Conservation (phyloP, 2,329 filamentous ascomycete genomes). For the Microsporum ferrugineum region DNA sequence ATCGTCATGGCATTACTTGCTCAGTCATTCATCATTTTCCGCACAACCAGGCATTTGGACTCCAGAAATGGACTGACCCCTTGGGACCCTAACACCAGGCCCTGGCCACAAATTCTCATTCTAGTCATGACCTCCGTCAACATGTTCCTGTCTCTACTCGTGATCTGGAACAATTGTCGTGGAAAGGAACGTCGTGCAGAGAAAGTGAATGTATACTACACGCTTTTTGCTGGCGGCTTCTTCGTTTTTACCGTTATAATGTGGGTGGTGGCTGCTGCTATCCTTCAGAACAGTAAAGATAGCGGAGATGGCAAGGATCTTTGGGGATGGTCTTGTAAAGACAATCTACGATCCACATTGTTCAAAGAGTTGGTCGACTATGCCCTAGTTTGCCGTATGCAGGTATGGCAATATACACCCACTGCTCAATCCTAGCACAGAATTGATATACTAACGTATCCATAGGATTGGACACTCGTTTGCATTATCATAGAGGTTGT, state of each 20-base stretch:
- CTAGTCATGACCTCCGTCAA: conserved; percentile 71
- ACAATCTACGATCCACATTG: conserved; percentile 68
- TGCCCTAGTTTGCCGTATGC: conserved; percentile 77
- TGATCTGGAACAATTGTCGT: conserved; percentile 78
- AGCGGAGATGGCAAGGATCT: conserved; percentile 72
- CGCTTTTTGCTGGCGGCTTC: conserved; percentile 81
- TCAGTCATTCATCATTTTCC: conserved; percentile 85
- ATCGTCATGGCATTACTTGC: conserved; percentile 87
- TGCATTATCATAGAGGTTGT: conserved; percentile 97
- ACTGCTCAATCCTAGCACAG: conserved; percentile 17
- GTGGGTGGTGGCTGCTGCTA: conserved; percentile 76
- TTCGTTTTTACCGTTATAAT: conserved; percentile 88
- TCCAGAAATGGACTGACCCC: conserved; percentile 67
- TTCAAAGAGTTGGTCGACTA: conserved; percentile 78
- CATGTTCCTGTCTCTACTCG: conserved; percentile 61
- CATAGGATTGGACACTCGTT: conserved; percentile 81
- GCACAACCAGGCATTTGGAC: conserved; percentile 65
- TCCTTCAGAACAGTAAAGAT: conserved; percentile 68
- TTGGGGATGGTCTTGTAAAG: conserved; percentile 96
- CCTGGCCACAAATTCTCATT: conserved; percentile 83
- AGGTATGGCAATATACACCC: conserved; percentile 40
- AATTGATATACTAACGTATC: conserved; percentile 2
- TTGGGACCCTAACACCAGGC: conserved; percentile 68
- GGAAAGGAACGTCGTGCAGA: conserved; percentile 81
- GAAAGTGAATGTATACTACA: conserved; percentile 92